phyloP scores from a whole-genome alignment of 495 filamentous ascomycete genomes.

The Aspergillus conjunctus region DNA sequence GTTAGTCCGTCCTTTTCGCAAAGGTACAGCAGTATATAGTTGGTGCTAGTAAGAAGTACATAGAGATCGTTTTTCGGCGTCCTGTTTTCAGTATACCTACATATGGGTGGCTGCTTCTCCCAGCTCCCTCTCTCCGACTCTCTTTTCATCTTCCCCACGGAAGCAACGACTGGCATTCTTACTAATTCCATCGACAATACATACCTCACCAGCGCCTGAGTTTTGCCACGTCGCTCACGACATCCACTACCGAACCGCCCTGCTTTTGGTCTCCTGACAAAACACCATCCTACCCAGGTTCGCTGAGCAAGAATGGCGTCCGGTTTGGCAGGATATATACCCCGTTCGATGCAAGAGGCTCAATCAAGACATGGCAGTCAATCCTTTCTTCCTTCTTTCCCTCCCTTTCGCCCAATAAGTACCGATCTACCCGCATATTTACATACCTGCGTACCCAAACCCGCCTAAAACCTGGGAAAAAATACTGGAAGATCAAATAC shows the following conservation, averaged over 20 bases:
- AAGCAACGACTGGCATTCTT: neutral
- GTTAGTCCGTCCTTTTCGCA: too few species aligned
- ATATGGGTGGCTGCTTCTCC: neutral
- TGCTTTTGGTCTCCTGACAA: neutral
- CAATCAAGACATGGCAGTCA: neutral
- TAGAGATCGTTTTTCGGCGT: too few species aligned
- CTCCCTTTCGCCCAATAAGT: neutral
- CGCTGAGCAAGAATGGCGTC: neutral
- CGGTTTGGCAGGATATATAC: neutral
- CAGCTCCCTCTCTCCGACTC: neutral
- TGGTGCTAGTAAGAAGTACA: too few species aligned
- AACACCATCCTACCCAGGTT: too few species aligned
- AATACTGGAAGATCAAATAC: neutral
- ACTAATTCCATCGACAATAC: neutral
- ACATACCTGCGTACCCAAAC: neutral
- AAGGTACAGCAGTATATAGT: too few species aligned
- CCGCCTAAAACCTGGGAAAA: neutral
- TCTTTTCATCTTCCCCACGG: neutral
- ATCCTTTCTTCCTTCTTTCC: neutral
- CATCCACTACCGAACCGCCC: neutral
- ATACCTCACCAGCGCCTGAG: neutral
- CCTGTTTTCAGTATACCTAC: too few species aligned
- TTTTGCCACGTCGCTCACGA: neutral
- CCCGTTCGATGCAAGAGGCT: neutral
- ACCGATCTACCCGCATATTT: neutral